Evolutionary conservation across 805 yeast species (phyloP).

Genomic region (Blastobotrys attinorum): DNA sequence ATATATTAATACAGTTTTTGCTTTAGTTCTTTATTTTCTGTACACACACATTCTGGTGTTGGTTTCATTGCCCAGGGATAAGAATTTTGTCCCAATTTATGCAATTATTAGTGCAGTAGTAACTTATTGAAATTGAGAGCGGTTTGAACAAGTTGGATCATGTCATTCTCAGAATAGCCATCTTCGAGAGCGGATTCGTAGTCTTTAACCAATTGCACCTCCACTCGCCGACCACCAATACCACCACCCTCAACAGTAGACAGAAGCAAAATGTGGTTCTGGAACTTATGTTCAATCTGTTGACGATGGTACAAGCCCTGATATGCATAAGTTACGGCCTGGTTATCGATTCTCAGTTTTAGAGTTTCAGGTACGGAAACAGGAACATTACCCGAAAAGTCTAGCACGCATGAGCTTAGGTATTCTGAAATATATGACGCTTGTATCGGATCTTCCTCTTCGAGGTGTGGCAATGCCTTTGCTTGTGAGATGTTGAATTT

Average conservation of each 20-base stretch:
- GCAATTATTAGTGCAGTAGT: too few species aligned
- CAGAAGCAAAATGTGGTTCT: slow-evolving; percentile 33
- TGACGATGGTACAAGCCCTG: slow-evolving; percentile 37
- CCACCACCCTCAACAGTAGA: slow-evolving; percentile 49
- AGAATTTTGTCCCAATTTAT: too few species aligned
- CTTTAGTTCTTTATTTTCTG: too few species aligned
- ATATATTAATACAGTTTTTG: background rate
- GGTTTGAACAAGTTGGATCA: background rate
- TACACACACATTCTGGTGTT: too few species aligned
- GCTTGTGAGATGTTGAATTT: slow-evolving; percentile 33
- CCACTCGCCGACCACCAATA: slow-evolving; percentile 46
- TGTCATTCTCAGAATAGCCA: background rate
- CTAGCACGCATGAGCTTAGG: slow-evolving; percentile 32
- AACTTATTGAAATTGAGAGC: background rate
- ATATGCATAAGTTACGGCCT: slow-evolving; percentile 34
- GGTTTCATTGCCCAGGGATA: too few species aligned
- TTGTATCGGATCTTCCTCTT: too few species aligned
- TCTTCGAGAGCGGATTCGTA: slow-evolving; percentile 2
- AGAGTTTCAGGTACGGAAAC: slow-evolving; percentile 35
- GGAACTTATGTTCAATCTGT: slow-evolving; percentile 36
- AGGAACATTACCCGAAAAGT: slow-evolving; percentile 33
- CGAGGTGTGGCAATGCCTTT: slow-evolving; percentile 27
- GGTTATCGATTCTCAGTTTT: slow-evolving; percentile 33
- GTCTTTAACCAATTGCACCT: slow-evolving; percentile 40
- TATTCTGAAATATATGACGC: slow-evolving; percentile 38